Evolutionary conservation across 2,329 filamentous ascomycete species (phyloP), one percentile per base, ranked within the genome.

Genomic region (Sporothrix globosa): DNA sequence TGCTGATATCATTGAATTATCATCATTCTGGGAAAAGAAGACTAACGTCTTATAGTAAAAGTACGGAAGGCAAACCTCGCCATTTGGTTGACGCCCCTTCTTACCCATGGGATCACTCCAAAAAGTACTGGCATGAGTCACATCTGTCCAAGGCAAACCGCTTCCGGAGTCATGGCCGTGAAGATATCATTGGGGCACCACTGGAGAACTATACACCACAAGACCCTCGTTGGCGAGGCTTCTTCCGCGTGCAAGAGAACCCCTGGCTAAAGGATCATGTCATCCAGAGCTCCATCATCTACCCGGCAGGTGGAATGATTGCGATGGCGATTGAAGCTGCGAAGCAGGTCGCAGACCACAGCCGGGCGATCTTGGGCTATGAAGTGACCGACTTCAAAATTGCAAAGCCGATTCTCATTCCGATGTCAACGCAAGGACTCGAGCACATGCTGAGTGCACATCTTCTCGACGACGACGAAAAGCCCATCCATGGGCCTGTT

Each of bases 391-490:
- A 70, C 0, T 74, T 76, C 19, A 66, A 67, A 46, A 75, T 75
- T 21, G 44, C 58, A 48, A 75, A 74, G 56, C 72, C 73, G 1
- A 73, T 77, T 69, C 70, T 75, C 11, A 74, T 76, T 30, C 73
- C 75, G 2, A 30, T 56, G 1, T 44, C 71, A 3, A 4, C 67
- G 4, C 61, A 72, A 2, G 85, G 85, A 0, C 77, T 88, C 0
- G 85, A 88, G 74, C 81, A 83, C 72, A 80, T 81, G 4, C 76
- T 87, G 66, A 83, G 82, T 58, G 78, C 85, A 72, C 83, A 80
- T 66, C 71, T 76, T 2, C 46, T 74, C 17, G 69, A 74, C 0
- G 69, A 72, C 63, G 19, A 65, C 53, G 14, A 70, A 2, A 50
- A 61, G 2, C 7, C 52, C 19, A 30, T 11, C 44, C 24, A 21